phyloP scores from a whole-genome alignment of 2,329 filamentous ascomycete species.

The Exutisphaerella laricina region DNA sequence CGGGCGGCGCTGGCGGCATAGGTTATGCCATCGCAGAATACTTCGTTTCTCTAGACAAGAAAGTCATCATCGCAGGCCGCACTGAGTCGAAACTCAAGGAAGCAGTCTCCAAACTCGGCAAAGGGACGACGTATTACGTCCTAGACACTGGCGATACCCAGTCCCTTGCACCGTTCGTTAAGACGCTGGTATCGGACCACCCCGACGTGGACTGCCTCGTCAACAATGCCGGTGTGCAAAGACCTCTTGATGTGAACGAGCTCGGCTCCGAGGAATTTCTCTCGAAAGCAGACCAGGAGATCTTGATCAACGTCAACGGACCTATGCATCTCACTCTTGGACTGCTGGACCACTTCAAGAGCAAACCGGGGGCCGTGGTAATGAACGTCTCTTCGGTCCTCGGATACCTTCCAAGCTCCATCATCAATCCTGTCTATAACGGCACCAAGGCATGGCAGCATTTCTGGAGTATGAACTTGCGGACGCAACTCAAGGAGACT shows the following conservation, averaged over 20 bases:
- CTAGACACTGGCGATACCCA: conserved; percentile 47
- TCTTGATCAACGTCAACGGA: conserved; percentile 54
- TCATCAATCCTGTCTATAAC: conserved; percentile 55
- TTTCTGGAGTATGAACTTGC: conserved; percentile 52
- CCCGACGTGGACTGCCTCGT: conserved; percentile 54
- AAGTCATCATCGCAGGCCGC: conserved; percentile 49
- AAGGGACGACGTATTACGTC: conserved; percentile 46
- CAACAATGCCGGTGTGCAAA: conserved; percentile 56
- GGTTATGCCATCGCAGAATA: conserved; percentile 46
- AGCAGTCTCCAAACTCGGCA: conserved; percentile 42
- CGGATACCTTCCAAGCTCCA: conserved; percentile 48
- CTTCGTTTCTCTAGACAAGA: conserved; percentile 44
- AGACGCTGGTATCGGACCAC: conserved; percentile 44
- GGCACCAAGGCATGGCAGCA: conserved; percentile 56
- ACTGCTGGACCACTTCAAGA: conserved; percentile 48
- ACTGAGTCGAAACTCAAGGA: conserved; percentile 50
- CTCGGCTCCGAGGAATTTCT: conserved; percentile 40
- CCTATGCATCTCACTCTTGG: conserved; percentile 52
- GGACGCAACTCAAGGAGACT: conserved; percentile 44
- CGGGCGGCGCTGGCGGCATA: conserved; percentile 50
- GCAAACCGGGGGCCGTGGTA: conserved; percentile 39
- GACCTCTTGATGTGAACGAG: conserved; percentile 45
- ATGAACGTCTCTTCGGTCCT: conserved; percentile 53
- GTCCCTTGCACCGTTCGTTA: conserved; percentile 43
- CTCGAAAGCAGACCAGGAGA: conserved; percentile 50